These are phyloP conservation scores for Moringa oleifera DNA, from an alignment of 345 rosid genomes.

Conservation along the genomic window DNA sequence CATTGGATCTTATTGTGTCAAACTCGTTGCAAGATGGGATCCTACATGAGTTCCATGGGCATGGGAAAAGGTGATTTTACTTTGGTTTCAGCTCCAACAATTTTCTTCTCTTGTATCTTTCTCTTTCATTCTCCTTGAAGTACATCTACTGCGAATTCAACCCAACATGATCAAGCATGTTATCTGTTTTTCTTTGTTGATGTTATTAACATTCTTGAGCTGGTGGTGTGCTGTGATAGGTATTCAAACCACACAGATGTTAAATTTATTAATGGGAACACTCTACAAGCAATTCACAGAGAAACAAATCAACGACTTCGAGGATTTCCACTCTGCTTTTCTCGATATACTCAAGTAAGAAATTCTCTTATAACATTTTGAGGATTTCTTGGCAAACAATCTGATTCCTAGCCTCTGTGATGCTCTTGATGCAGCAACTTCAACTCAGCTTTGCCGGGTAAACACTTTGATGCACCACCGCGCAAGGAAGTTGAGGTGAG, in stretches of 20 bases:
- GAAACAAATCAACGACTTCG: slow-evolving; percentile 41
- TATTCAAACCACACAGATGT: slow-evolving; percentile 52
- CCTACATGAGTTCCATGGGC: slow-evolving; percentile 51
- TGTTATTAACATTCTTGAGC: background rate
- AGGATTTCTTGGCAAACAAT: background rate
- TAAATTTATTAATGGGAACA: slow-evolving; percentile 50
- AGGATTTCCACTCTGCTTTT: slow-evolving; percentile 67
- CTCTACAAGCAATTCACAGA: slow-evolving; percentile 55
- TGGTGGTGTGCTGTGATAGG: slow-evolving; percentile 23
- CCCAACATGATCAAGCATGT: background rate
- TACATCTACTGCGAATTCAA: too few relatives aligned
- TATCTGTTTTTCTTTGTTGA: background rate
- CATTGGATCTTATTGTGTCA: background rate
- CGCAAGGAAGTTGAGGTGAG: slow-evolving; percentile 41
- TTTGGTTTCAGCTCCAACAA: too few relatives aligned
- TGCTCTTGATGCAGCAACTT: slow-evolving; percentile 37
- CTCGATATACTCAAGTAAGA: slow-evolving; percentile 73
- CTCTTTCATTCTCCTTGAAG: too few relatives aligned
- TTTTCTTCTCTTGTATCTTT: too few relatives aligned
- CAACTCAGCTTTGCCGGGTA: slow-evolving; percentile 88
- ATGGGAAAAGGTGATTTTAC: slow-evolving; percentile 50
- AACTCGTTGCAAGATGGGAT: slow-evolving; percentile 45
- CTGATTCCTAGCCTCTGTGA: background rate
- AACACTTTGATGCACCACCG: slow-evolving; percentile 71
- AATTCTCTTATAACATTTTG: background rate